Percentiles rank a stretch among this genome's conserved stretches.
Evolutionary conservation across 306 rosid species (phyloP).

Genomic region (Crotalaria pallida): DNA sequence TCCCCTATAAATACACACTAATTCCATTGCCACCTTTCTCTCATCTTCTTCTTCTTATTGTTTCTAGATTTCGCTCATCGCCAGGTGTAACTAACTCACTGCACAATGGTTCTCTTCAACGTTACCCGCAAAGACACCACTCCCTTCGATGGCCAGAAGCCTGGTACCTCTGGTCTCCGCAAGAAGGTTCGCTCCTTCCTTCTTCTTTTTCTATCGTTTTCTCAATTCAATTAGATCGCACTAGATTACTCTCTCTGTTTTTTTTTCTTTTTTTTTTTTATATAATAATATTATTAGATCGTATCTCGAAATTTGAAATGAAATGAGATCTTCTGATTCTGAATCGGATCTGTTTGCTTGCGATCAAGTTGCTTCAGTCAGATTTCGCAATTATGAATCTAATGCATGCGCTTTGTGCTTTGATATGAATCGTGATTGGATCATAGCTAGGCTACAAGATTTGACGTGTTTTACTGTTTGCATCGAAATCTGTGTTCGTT

Average conservation of each 20-base stretch:
- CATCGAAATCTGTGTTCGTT: neutral
- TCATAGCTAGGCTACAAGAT: constrained; percentile 9
- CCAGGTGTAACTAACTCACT: constrained; percentile 15
- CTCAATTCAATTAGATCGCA: neutral
- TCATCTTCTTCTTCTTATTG: neutral
- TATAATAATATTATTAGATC: constrained; percentile 8
- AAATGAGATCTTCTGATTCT: neutral
- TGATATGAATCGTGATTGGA: constrained; percentile 12
- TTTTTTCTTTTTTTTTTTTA: neutral
- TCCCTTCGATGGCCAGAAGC: constrained; percentile 98
- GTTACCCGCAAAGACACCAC: constrained; percentile 49
- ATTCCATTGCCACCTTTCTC: neutral
- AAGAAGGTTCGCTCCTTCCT: constrained; percentile 62
- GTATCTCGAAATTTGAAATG: neutral
- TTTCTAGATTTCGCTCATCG: neutral
- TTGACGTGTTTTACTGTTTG: neutral
- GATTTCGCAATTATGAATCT: neutral
- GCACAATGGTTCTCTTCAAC: constrained; percentile 70
- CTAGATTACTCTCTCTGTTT: neutral
- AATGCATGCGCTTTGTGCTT: neutral
- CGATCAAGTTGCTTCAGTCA: constrained; percentile 21
- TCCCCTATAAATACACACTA: neutral
- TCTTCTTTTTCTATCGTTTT: neutral
- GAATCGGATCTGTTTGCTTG: constrained; percentile 21
- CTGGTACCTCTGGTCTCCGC: constrained; percentile 99